Percentiles rank a stretch among this genome's conserved stretches.
Evolutionary conservation across 768 basidiomycete species (phyloP).

Genomic region (Hortiboletus campestris): DNA sequence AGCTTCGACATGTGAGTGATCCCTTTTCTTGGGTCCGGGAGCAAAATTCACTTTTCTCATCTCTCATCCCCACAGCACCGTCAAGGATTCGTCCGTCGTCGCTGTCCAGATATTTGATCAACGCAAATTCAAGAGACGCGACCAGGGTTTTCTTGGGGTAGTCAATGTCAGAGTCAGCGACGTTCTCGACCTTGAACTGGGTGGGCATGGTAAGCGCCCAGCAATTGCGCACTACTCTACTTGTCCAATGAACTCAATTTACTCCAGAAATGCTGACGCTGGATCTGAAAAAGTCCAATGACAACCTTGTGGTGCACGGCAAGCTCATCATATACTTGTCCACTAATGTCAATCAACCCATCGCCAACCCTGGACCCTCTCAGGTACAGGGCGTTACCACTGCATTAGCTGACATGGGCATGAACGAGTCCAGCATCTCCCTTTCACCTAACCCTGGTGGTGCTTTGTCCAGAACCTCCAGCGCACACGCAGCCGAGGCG

Average conservation of each 20-base stretch:
- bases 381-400: constrained; percentile 58
- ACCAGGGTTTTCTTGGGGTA: constrained; percentile 97
- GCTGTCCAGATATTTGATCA: constrained; percentile 99
- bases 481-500: constrained; percentile 63
- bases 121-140: constrained; percentile 96
- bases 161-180: constrained; percentile 93
- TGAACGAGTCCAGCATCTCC: constrained; percentile 58
- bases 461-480: constrained; percentile 59
- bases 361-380: constrained; percentile 80
- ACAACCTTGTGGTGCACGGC: constrained; percentile 96
- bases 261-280: constrained; percentile 88
- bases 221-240: background rate
- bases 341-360: constrained; percentile 83
- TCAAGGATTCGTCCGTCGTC: constrained; percentile 96
- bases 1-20: constrained; percentile 88
- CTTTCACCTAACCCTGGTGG: constrained; percentile 49
- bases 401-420: constrained; percentile 58
- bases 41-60: constrained; percentile 1
- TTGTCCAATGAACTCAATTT: background rate
- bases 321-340: constrained; percentile 96
- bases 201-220: constrained; percentile 78
- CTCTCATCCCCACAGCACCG: constrained; percentile 53
- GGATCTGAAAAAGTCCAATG: constrained; percentile 98
- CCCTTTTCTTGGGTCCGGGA: background rate
- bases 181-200: constrained; percentile 87